A percentile compares a stretch with the other conserved stretches of the same genome.
These are phyloP conservation scores for Boechera retrofracta DNA, from an alignment of 345 rosid species.

Conservation along the genomic window DNA sequence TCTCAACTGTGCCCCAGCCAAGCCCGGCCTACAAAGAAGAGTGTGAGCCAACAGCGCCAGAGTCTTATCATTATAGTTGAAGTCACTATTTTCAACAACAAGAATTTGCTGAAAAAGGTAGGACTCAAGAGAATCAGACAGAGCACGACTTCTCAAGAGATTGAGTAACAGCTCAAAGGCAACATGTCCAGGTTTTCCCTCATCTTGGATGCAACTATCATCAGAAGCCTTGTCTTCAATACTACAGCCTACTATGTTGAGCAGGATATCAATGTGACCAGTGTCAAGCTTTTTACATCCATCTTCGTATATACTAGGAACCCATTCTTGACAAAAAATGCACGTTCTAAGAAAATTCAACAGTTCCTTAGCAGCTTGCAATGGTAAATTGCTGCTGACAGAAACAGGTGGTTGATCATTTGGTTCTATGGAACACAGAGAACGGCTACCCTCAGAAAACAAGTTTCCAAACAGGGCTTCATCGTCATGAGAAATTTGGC, in stretches of 20 bases:
- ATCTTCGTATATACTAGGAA: conserved; percentile 69
- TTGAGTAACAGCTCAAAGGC: conserved; percentile 74
- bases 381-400: conserved; percentile 68
- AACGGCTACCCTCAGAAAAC: conserved; percentile 84
- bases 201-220: conserved; percentile 58
- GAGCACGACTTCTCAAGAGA: conserved; percentile 62
- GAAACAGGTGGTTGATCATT: conserved; percentile 69
- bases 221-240: conserved; percentile 61
- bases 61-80: conserved; percentile 73
- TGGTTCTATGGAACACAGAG: conserved; percentile 72
- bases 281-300: conserved; percentile 63
- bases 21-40: conserved; percentile 64
- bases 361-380: conserved; percentile 78
- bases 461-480: conserved; percentile 96
- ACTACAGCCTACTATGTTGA: conserved; percentile 63
- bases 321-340: conserved; percentile 76
- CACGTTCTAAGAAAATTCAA: conserved; percentile 74
- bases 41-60: conserved; percentile 73
- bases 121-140: conserved; percentile 72
- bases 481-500: conserved; percentile 82
- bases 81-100: conserved; percentile 68
- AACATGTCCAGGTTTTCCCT: conserved; percentile 63
- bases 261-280: conserved; percentile 77
- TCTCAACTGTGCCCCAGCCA: conserved; percentile 73
- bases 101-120: conserved; percentile 77